Conservation (phyloP, 2,329 filamentous ascomycete genomes). For the Rutstroemia sydowiana region DNA sequence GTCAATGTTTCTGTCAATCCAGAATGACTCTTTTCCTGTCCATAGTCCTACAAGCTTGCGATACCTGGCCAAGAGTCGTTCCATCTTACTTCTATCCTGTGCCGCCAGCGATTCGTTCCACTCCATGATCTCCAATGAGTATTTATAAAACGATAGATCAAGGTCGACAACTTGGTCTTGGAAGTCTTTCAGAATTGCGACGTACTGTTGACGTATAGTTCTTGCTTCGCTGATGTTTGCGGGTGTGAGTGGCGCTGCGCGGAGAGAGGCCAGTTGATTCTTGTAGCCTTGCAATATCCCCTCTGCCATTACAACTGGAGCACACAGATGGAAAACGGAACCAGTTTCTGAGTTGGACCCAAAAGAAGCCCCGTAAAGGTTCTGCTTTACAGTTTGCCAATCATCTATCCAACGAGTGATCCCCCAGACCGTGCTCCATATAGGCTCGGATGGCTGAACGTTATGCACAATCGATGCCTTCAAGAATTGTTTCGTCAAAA, state of each 20-base stretch:
- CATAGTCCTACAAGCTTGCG: conserved; percentile 4
- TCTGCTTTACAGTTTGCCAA: conserved; percentile 16
- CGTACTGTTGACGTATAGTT: conserved; percentile 9
- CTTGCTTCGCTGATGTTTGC: neutral
- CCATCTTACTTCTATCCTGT: neutral
- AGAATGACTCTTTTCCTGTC: neutral
- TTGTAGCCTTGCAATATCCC: conserved; percentile 12
- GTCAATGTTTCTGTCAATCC: conserved; percentile 1
- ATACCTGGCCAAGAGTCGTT: conserved; percentile 2
- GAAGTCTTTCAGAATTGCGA: conserved; percentile 18
- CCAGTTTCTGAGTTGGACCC: conserved; percentile 11
- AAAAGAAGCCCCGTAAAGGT: conserved; percentile 9
- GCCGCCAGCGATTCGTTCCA: conserved; percentile 7
- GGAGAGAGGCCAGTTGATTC: neutral
- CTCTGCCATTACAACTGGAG: conserved; percentile 16
- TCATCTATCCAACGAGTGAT: conserved; percentile 9
- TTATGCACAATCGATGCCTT: conserved; percentile 9
- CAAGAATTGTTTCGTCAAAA: conserved; percentile 16
- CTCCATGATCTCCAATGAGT: conserved; percentile 17
- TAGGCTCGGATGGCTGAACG: neutral
- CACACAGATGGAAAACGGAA: conserved; percentile 15
- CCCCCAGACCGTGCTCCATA: conserved; percentile 7
- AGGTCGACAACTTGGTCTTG: conserved; percentile 9
- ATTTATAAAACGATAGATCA: conserved; percentile 17
- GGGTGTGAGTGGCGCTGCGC: neutral